phyloP scores from a whole-genome alignment of 1,284 basidiomycete species.

The Somion occarium region DNA sequence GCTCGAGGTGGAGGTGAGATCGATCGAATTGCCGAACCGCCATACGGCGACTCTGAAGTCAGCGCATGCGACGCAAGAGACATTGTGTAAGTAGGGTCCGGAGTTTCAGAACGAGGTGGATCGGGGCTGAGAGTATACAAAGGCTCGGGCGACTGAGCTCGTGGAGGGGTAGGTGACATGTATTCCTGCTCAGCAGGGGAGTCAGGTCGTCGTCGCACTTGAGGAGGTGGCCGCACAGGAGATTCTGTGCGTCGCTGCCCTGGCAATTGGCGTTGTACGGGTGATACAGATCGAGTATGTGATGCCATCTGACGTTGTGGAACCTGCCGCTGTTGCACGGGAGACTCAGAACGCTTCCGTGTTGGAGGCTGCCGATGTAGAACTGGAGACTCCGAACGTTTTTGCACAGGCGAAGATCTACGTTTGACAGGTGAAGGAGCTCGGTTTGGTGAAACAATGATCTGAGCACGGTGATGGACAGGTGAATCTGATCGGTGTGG shows the following conservation, averaged over 20 bases:
- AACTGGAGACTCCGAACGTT: slow-evolving; percentile 1
- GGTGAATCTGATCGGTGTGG: neutral
- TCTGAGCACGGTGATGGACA: neutral
- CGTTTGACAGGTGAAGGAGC: neutral
- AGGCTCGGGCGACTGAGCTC: neutral
- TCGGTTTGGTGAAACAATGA: neutral
- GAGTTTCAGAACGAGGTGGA: neutral
- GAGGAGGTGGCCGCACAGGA: neutral
- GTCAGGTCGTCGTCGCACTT: neutral
- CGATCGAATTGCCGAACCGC: neutral
- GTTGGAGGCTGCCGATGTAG: slow-evolving; percentile 2
- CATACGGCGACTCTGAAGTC: neutral
- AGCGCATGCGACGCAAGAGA: neutral
- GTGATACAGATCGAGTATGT: neutral
- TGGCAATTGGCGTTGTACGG: neutral
- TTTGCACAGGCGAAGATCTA: neutral
- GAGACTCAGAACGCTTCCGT: slow-evolving; percentile 1
- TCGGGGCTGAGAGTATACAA: neutral
- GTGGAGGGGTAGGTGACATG: neutral
- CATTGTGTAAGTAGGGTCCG: neutral
- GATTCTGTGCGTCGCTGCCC: slow-evolving; percentile 1
- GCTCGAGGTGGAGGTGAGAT: slow-evolving; percentile 2
- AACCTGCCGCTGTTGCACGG: neutral
- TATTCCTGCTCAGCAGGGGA: neutral
- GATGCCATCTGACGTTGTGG: neutral